Base-by-base conservation (phyloP, 805 yeast species). In the Pichia phayaonensis region DNA sequence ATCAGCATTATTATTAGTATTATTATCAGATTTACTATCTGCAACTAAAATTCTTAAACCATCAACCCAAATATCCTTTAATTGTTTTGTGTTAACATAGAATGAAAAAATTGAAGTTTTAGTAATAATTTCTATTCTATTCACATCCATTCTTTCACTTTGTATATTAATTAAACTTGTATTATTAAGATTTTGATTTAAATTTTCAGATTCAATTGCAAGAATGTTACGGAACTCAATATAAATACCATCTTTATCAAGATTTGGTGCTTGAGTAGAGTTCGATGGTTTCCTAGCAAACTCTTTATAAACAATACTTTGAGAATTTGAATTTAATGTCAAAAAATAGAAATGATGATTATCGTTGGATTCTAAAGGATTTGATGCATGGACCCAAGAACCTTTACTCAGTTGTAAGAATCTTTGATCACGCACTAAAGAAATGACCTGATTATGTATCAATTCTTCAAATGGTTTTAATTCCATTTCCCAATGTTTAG, bases 341-440 rank as follows among this genome's bases (percentile, higher is more conserved):
- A 84, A 72, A 61, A 77, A 86, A 61, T 74, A 81, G 44, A 53
- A 57, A 31, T 34, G 38, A 34, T 54, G 49, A 6, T 45, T 41
- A 44, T 51, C 51, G 12, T 51, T 31, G 3, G 54, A 40, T 13
- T 56, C 62, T 46, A 57, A 53, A 24, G 85, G 89, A 47, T 74
- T 69, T 38, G 81, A 84, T 1, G 83, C 75, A 61, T 73, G 84
- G 15, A 85, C 90, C 95, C 95, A 88, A 2, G 86, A 76, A 1
- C 96, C 96, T 59, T 77, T 81, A 26, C 88, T 80, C 45, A 88
- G 67, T 60, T 81, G 83, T 51, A 85, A 66, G 44, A 84, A 80
- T 58, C 92, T 74, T 67, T 86, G 94, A 62, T 85, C 90, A 51
- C 78, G 77, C 16, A 87, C 89, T 62, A 85, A 86, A 39, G 81